Evolutionary conservation across 495 filamentous ascomycete species (phyloP).

Genomic region (Aspergillus hancockii): DNA sequence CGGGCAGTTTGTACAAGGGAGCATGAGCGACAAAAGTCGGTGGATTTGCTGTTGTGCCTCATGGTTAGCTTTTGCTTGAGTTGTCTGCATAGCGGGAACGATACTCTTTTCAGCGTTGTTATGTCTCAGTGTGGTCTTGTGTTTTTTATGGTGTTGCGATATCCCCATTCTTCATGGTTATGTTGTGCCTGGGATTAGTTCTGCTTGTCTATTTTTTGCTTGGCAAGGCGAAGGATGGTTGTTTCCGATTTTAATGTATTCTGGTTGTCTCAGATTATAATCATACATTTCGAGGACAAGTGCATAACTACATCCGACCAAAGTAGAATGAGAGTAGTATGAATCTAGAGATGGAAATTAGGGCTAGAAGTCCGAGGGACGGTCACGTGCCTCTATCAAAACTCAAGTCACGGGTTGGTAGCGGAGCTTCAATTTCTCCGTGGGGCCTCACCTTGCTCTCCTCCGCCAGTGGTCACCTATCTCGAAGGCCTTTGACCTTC

Average conservation of each 20-base stretch:
- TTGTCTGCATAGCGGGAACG: conserved; percentile 32
- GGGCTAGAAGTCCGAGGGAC: background rate
- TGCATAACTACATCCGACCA: too few relatives aligned
- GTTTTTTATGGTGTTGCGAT: conserved; percentile 17
- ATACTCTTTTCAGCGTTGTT: conserved; percentile 24
- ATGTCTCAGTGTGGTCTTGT: conserved; percentile 14
- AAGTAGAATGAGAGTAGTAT: background rate
- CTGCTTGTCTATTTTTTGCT: background rate
- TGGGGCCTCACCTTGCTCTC: conserved; percentile 13
- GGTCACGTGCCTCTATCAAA: background rate
- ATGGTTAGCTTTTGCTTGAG: conserved; percentile 13
- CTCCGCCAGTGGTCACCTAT: conserved; percentile 10
- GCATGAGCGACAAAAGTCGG: conserved; percentile 10
- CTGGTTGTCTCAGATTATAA: background rate
- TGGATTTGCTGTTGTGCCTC: conserved; percentile 10
- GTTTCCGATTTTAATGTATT: background rate
- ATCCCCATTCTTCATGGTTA: conserved; percentile 15
- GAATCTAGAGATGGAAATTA: background rate
- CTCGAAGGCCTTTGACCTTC: conserved; percentile 31
- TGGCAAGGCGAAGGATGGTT: background rate
- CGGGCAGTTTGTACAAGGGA: conserved; percentile 8
- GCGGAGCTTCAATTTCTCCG: conserved; percentile 9
- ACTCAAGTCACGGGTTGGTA: background rate
- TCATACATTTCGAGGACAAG: background rate
- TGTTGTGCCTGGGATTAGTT: conserved; percentile 2